phyloP scores from a whole-genome alignment of 176 grass and related monocot genomes.

The Oropetium thomaeum region DNA sequence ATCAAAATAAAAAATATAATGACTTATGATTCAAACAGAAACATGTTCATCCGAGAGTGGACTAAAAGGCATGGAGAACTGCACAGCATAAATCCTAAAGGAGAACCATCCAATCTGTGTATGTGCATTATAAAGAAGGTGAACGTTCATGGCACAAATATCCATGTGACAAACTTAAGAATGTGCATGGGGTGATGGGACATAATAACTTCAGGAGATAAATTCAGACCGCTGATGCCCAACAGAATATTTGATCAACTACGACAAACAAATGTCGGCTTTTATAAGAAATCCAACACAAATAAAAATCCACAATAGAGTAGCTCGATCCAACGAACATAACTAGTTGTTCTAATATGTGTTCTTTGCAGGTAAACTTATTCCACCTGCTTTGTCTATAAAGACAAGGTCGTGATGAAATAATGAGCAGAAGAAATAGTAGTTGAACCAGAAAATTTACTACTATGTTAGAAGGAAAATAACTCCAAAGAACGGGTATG shows the following conservation, averaged over 20 bases:
- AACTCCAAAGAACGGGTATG: slow-evolving; percentile 14
- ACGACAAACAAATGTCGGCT: not conserved
- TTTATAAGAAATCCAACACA: slow-evolving; percentile 12
- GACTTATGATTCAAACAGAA: not conserved
- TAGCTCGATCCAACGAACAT: not conserved
- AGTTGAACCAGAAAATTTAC: not conserved
- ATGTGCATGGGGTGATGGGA: not conserved
- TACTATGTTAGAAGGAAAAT: not conserved
- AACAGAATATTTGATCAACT: not conserved
- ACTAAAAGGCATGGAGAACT: not conserved
- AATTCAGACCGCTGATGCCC: not conserved
- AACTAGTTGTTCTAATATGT: not conserved
- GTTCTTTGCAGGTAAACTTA: not conserved
- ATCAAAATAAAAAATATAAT: not conserved
- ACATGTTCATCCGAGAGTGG: not conserved
- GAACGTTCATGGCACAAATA: not conserved
- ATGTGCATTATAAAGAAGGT: not conserved
- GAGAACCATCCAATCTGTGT: not conserved
- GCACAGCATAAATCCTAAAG: not conserved
- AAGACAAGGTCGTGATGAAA: slow-evolving; percentile 8
- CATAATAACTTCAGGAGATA: slow-evolving; percentile 3
- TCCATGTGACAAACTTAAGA: not conserved
- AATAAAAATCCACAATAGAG: slow-evolving; percentile 5
- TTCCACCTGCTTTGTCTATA: not conserved
- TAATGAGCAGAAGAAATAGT: not conserved